Evolutionary conservation across 2,329 filamentous ascomycete species (phyloP).

Genomic region (Aspergillus sp.): DNA sequence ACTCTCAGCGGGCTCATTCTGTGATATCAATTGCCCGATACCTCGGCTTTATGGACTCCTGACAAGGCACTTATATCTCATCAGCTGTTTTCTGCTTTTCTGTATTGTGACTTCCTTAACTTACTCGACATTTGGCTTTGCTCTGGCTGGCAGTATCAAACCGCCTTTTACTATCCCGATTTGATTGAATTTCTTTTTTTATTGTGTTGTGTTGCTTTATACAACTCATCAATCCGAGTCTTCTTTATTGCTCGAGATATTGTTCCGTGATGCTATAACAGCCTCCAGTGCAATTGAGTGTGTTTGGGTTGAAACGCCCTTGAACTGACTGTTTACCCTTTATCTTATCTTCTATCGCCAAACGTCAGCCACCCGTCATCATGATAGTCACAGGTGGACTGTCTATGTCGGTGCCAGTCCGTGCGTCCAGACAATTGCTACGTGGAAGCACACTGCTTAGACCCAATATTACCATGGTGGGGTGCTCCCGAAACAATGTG

Average conservation of each 20-base stretch:
- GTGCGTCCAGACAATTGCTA: constrained; percentile 5
- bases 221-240: too few relatives aligned
- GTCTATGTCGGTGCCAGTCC: constrained; percentile 5
- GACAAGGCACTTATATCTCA: not conserved
- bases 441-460: not conserved
- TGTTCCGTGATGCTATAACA: not conserved
- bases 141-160: too few relatives aligned
- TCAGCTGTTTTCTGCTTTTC: not conserved
- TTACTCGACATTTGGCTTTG: too few relatives aligned
- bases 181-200: too few relatives aligned
- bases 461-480: not conserved
- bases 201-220: too few relatives aligned
- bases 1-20: too few relatives aligned
- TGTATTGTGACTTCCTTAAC: too few relatives aligned
- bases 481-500: not conserved
- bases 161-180: too few relatives aligned
- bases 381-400: constrained; percentile 11
- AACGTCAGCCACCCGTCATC: not conserved
- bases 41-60: not conserved
- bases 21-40: too few relatives aligned
- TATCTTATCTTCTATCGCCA: not conserved
- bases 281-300: not conserved
- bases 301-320: not conserved
- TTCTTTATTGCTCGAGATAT: too few relatives aligned
- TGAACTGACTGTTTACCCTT: not conserved